Percentiles rank a stretch among this genome's conserved stretches.
phyloP scores from a whole-genome alignment of 2,329 filamentous ascomycete genomes.

The Pezicula carpinea region DNA sequence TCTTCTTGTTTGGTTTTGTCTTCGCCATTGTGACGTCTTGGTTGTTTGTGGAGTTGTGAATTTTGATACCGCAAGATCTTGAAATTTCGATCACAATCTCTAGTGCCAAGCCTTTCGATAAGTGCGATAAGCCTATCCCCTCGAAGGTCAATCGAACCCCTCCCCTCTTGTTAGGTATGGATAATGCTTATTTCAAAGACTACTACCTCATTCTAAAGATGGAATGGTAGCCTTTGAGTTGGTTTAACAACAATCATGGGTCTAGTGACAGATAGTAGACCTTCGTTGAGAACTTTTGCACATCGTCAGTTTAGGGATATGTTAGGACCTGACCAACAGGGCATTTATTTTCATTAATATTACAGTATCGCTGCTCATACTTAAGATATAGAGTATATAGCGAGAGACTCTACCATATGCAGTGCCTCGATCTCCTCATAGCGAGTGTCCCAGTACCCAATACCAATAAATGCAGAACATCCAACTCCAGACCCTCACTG shows the following conservation, averaged over 20 bases:
- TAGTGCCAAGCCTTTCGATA: not conserved
- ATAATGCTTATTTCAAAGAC: too few relatives aligned
- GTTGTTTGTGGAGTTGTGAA: not conserved
- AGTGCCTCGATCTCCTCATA: constrained; percentile 1
- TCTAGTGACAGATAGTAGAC: too few relatives aligned
- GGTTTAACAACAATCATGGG: too few relatives aligned
- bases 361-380: constrained; percentile 13
- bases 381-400: not conserved
- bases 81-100: not conserved
- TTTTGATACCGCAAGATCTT: not conserved
- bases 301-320: too few relatives aligned
- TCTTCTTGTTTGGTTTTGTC: constrained; percentile 28
- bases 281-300: too few relatives aligned
- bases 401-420: not conserved
- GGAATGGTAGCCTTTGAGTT: too few relatives aligned
- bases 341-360: not conserved
- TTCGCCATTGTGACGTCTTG: constrained; percentile 26
- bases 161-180: too few relatives aligned
- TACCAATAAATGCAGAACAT: constrained; percentile 1
- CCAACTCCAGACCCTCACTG: not conserved
- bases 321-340: too few relatives aligned
- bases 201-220: too few relatives aligned
- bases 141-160: not conserved
- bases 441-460: constrained; percentile 9
- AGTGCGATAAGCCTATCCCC: not conserved